Evolutionary conservation across 129 eudicot species (phyloP), one percentile per base, ranked within the genome.

Genomic region (Lonicera japonica): DNA sequence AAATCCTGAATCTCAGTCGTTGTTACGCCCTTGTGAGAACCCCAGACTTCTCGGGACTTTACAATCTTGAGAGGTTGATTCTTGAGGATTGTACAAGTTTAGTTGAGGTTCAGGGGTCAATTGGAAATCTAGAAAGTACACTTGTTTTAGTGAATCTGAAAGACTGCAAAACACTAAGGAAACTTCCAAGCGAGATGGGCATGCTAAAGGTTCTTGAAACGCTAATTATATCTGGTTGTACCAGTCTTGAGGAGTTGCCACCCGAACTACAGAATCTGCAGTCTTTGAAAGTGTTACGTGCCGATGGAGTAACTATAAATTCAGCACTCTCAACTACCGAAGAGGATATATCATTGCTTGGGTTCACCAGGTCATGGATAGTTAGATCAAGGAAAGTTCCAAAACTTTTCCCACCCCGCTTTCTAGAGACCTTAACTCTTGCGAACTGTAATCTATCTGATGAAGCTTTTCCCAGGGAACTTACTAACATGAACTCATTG

Each of bases 181-280:
- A n/a, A n/a, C n/a, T n/a, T n/a, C n/a, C n/a, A n/a, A n/a, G n/a
- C n/a, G n/a, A n/a, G n/a, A n/a, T n/a, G n/a, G n/a, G 41, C 16
- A 63, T 7, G 68, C 57, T 63, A 11, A 63, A 47, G 10, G 29
- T 48, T n/a, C 25, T 63, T 0, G 10, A 63, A 24, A 48, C 24
- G 25, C 68, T 63, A 5, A 50, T 15, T 1, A 63, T 63, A 16
- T 60, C 65, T 4, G 65, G 65, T 5, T 60, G 65, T 14, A 38
- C 34, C 25, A 58, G 17, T 58, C 63, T 58, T 58, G 21, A 34
- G 2, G 36, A 21, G 46, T 34, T 58, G 11, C 65, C 65, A 11
- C 11, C 4, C 1, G 53, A 60, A 2, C 0, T 60, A 18, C 11
- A 3, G 14, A 19, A 20, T 3, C 10, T 60, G 65, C 25, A 60